Percentiles rank a stretch among this genome's conserved stretches.
These are phyloP conservation scores for Fusarium staphyleae DNA, from an alignment of 2,329 filamentous ascomycete species.

Conservation along the genomic window DNA sequence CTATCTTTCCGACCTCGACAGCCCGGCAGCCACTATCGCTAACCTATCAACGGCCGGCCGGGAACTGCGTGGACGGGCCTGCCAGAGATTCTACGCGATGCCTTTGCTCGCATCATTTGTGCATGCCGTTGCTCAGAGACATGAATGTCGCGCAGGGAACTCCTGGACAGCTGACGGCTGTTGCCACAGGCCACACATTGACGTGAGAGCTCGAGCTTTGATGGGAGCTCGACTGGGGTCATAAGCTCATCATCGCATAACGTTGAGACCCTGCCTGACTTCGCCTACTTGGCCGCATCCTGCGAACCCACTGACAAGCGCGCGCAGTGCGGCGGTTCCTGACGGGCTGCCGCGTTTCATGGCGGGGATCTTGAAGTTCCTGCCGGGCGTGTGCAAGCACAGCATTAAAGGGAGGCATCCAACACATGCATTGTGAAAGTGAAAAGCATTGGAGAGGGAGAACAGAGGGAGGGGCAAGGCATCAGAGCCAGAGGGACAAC, in stretches of 20 bases:
- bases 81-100: slow-evolving; percentile 23
- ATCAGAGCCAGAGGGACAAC: slow-evolving; percentile 9
- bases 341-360: slow-evolving; percentile 33
- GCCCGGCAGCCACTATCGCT: slow-evolving; percentile 28
- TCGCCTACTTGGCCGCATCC: slow-evolving; percentile 9
- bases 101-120: slow-evolving; percentile 34
- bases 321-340: slow-evolving; percentile 10
- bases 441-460: slow-evolving; percentile 27
- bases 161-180: slow-evolving; percentile 28
- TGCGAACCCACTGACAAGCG: slow-evolving; percentile 16
- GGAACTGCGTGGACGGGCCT: slow-evolving; percentile 32
- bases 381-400: slow-evolving; percentile 13
- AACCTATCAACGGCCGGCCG: slow-evolving; percentile 18
- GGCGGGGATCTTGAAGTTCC: neutral
- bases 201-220: slow-evolving; percentile 21
- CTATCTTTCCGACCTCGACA: neutral
- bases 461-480: slow-evolving; percentile 10
- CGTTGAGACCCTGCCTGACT: slow-evolving; percentile 27
- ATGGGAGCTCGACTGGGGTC: slow-evolving; percentile 13
- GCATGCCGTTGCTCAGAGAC: slow-evolving; percentile 30
- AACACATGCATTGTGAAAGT: slow-evolving; percentile 25
- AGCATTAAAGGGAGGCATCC: slow-evolving; percentile 28
- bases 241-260: slow-evolving; percentile 21
- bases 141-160: slow-evolving; percentile 38
- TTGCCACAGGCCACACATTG: slow-evolving; percentile 27